phyloP scores from a whole-genome alignment of 345 rosid species.

The Lepidium africanum region DNA sequence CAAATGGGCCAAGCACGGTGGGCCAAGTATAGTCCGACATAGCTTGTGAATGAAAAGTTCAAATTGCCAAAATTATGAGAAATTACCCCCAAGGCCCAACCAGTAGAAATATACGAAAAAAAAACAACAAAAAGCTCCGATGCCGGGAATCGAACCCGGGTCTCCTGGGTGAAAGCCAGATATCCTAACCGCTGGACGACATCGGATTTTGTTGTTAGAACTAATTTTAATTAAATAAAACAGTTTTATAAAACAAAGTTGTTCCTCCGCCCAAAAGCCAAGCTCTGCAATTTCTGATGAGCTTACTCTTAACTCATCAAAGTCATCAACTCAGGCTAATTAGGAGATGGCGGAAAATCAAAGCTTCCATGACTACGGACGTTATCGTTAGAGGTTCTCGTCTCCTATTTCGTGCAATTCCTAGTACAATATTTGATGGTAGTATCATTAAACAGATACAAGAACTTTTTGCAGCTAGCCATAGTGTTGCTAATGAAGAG shows the following conservation, averaged over 20 bases:
- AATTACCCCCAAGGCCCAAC: too few relatives aligned
- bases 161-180: conserved; percentile 99
- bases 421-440: background rate
- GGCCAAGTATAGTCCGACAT: too few relatives aligned
- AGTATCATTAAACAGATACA: conserved; percentile 48
- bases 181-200: conserved; percentile 98
- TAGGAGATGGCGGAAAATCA: conserved; percentile 61
- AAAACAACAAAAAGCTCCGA: conserved; percentile 35
- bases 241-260: background rate
- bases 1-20: too few relatives aligned
- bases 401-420: background rate
- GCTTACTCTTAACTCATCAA: background rate
- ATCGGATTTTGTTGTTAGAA: conserved; percentile 25
- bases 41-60: too few relatives aligned
- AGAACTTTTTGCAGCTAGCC: conserved; percentile 85
- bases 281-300: background rate
- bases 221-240: fast-evolving
- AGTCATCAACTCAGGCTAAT: background rate
- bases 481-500: conserved; percentile 83
- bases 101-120: too few relatives aligned
- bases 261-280: background rate
- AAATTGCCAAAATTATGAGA: too few relatives aligned
- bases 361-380: conserved; percentile 59
- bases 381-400: conserved; percentile 65
- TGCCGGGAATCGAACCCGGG: conserved; percentile 99